Conservation (phyloP, 2,329 filamentous ascomycete species). For the Nemania bipapillata region DNA sequence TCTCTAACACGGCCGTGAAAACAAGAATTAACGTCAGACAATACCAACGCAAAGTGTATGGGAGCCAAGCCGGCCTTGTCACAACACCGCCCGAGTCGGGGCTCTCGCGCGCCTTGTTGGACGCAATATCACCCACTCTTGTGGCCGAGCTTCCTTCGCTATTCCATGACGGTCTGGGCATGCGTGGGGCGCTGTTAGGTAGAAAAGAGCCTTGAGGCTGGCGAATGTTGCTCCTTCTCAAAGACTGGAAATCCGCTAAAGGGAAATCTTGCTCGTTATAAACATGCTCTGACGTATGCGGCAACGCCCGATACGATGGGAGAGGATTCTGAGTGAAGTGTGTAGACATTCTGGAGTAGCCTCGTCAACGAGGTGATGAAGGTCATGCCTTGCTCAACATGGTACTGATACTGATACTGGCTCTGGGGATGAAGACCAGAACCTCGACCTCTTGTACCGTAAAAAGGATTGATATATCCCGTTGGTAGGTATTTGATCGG, state of each 20-base stretch:
- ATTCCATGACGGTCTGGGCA: conserved; percentile 4
- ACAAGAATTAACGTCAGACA: conserved; percentile 21
- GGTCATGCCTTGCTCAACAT: neutral
- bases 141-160: conserved; percentile 6
- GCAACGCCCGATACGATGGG: conserved; percentile 8
- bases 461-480: neutral
- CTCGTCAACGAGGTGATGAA: neutral
- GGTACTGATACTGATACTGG: neutral
- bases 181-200: neutral
- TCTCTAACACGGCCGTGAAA: conserved; percentile 30
- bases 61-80: conserved; percentile 32
- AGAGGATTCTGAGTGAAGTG: conserved; percentile 1
- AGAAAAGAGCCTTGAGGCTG: neutral
- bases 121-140: neutral
- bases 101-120: neutral
- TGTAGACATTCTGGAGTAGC: conserved; percentile 4
- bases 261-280: neutral
- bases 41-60: conserved; percentile 36
- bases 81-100: neutral
- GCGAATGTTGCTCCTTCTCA: neutral
- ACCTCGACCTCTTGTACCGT: neutral
- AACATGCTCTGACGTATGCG: neutral
- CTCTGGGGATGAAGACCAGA: too few species aligned
- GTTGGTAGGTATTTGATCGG: neutral
- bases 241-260: conserved; percentile 1